These are phyloP conservation scores for Xylaria nigripes DNA, from an alignment of 495 filamentous ascomycete species.

Conservation along the genomic window DNA sequence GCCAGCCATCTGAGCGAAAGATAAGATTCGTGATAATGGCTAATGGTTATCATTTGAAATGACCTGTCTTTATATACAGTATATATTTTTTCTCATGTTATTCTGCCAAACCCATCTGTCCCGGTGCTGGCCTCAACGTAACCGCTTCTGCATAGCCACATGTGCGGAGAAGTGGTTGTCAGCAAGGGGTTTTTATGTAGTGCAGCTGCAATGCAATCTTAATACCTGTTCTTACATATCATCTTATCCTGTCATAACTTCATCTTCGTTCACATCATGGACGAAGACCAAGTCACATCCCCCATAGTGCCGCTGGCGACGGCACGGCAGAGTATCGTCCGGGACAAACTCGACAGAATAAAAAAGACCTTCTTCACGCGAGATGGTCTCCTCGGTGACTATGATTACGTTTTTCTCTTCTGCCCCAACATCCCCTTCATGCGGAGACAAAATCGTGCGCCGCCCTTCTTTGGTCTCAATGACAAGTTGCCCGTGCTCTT, in stretches of 20 bases:
- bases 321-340: constrained; percentile 27
- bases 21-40: too few species aligned
- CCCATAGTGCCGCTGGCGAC: constrained; percentile 32
- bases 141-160: too few species aligned
- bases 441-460: constrained; percentile 50
- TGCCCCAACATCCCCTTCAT: constrained; percentile 79
- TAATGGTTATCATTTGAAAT: too few species aligned
- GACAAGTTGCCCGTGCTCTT: constrained; percentile 75
- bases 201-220: too few species aligned
- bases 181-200: too few species aligned
- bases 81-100: too few species aligned
- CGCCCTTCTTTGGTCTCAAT: constrained; percentile 84
- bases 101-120: too few species aligned
- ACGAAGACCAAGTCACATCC: constrained; percentile 40
- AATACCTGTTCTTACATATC: neutral
- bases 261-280: neutral
- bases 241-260: neutral
- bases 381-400: constrained; percentile 72
- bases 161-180: too few species aligned
- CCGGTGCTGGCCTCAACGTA: too few species aligned
- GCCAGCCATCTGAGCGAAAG: too few species aligned
- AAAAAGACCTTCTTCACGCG: constrained; percentile 40
- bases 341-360: constrained; percentile 21
- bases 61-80: too few species aligned
- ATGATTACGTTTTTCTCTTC: constrained; percentile 71